phyloP scores from a whole-genome alignment of 1,284 basidiomycete genomes.

The Cronartium quercuum region DNA sequence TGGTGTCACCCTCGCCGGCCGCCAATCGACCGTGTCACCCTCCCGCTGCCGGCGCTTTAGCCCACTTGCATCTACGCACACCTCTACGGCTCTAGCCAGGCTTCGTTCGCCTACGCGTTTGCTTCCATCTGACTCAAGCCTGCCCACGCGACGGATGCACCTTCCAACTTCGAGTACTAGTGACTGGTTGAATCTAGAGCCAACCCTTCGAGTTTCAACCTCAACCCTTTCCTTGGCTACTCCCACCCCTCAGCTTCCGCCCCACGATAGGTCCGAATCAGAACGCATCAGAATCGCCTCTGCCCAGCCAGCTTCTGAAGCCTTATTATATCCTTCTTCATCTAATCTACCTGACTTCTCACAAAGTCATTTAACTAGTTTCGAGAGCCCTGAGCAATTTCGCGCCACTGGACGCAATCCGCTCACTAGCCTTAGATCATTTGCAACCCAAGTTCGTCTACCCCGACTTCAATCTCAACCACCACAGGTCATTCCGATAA shows the following conservation, averaged over 20 bases:
- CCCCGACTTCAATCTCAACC: no score
- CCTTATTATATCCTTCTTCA: no score
- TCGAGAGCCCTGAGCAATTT: no score
- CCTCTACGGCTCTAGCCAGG: background rate
- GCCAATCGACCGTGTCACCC: background rate
- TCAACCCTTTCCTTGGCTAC: background rate
- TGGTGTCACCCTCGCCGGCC: constrained; percentile 10
- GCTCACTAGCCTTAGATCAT: no score
- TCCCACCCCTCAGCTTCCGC: background rate
- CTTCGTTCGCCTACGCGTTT: background rate
- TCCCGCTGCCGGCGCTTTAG: background rate
- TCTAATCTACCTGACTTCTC: no score
- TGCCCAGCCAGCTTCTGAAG: background rate
- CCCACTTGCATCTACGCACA: no score
- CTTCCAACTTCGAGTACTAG: background rate
- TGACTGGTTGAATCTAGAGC: background rate
- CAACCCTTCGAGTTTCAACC: background rate
- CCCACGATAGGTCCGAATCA: background rate
- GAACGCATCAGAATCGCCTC: background rate
- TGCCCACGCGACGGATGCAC: background rate
- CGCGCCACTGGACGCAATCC: no score
- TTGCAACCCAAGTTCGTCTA: no score
- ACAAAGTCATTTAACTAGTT: no score
- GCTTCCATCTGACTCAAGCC: background rate
- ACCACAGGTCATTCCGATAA: background rate